These are phyloP conservation scores for Apophysomyces sp. DNA, from an alignment of 371 early-diverging fungal genomes.

Conservation along the genomic window DNA sequence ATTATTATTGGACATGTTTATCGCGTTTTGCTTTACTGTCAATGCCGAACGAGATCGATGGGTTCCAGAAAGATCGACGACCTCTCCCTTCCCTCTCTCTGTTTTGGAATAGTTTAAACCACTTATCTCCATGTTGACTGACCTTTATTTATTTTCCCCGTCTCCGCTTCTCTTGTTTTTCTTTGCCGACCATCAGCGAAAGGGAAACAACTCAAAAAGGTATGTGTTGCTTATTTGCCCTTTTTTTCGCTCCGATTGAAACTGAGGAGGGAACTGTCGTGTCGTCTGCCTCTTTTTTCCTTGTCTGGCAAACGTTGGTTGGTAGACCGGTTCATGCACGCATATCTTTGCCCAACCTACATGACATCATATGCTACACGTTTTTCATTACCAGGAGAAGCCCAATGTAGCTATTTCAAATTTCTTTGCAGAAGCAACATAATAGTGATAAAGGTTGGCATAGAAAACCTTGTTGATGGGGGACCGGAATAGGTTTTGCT, in stretches of 20 bases:
- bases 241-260: background rate
- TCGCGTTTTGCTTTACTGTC: background rate
- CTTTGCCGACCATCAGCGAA: background rate
- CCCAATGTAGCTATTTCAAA: background rate
- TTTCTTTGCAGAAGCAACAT: background rate
- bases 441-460: background rate
- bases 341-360: background rate
- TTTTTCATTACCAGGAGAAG: conserved; percentile 2
- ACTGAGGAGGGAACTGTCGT: background rate
- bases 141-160: background rate
- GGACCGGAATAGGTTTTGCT: background rate
- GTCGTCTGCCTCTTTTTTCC: background rate
- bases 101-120: background rate
- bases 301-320: background rate
- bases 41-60: background rate
- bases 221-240: background rate
- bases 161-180: background rate
- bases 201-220: background rate
- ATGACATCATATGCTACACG: conserved; percentile 1
- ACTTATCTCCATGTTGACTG: no score
- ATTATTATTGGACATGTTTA: background rate
- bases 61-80: background rate
- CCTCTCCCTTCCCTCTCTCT: background rate
- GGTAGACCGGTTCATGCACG: background rate
- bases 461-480: background rate